Evolutionary conservation across 2,329 filamentous ascomycete genomes (phyloP), one percentile per base, ranked within the genome.

Genomic region (Hypomyces perniciosus): DNA sequence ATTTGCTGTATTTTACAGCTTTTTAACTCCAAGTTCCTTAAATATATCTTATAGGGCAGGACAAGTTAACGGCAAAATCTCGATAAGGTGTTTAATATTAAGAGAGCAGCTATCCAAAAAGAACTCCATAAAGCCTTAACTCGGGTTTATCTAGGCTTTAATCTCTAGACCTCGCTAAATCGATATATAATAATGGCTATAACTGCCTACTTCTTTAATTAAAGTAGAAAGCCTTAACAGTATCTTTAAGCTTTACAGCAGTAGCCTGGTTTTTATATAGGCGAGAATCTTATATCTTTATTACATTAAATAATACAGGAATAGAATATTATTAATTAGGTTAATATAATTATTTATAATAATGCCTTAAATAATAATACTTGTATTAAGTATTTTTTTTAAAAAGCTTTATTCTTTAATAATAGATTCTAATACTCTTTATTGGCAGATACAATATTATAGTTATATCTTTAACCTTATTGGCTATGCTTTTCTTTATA

Each of bases 81-180:
- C 20, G 20, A 35, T 35, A 12, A 35, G 8, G 33, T 41, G 9
- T 41, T 13, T 20, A 5, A 41, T 9, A 3, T 10, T 9, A 41
- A 41, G 13, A 41, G 26, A 9, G 8, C n/a, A 8, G 5, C 26
- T 20, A 41, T 41, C 13, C n/a, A 9, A 20, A 10, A 41, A 41
- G n/a, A 41, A 28, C 39, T 41, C 26, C 13, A 28, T 8, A 28
- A 41, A 9, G 26, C 39, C 9, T 4, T 26, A 2, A 26, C 39
- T 10, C 5, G 9, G 6, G 26, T 26, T 9, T 3, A 41, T 41
- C 9, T 41, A 13, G n/a, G 39, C n/a, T 41, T 48, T 9, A 8
- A 49, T 20, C 46, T 49, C 12, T 43, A 13, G 46, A 49, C 29
- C 8, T 49, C 31, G 7, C n/a, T 29, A 8, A 44, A 43, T 44